Percentiles rank a stretch among this genome's conserved stretches.
These are phyloP conservation scores for Coemansia sp. DNA, from an alignment of 192 early-diverging fungal genomes.

Conservation along the genomic window DNA sequence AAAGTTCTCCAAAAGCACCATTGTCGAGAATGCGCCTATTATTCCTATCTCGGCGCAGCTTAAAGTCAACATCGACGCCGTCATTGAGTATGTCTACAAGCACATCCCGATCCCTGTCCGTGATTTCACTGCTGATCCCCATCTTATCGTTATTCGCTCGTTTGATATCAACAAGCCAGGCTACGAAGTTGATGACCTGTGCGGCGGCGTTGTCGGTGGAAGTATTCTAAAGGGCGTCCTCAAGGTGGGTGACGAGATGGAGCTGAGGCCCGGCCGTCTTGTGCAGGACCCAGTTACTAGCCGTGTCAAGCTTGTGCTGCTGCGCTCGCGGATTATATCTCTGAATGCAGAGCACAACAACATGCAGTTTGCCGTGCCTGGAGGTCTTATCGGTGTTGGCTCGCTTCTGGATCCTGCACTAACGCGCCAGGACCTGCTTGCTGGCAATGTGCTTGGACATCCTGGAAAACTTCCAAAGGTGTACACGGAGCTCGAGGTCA, in stretches of 20 bases:
- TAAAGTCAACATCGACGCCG: slow-evolving; percentile 97
- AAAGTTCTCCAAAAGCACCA: slow-evolving; percentile 90
- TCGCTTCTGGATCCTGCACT: slow-evolving; percentile 94
- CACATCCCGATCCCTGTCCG: slow-evolving; percentile 92
- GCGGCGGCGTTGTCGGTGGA: slow-evolving; percentile 98
- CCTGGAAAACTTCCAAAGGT: slow-evolving; percentile 91
- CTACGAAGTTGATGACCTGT: slow-evolving; percentile 85
- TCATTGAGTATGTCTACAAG: slow-evolving; percentile 97
- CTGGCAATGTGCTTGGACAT: slow-evolving; percentile 91
- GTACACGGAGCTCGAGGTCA: slow-evolving; percentile 94
- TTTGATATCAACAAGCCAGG: slow-evolving; percentile 99
- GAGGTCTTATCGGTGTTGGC: slow-evolving; percentile 98
- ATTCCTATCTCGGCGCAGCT: slow-evolving; percentile 98
- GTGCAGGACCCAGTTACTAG: slow-evolving; percentile 85
- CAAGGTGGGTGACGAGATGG: slow-evolving; percentile 89
- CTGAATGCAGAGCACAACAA: slow-evolving; percentile 87
- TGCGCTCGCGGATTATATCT: slow-evolving; percentile 85
- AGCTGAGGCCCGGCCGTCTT: slow-evolving; percentile 88
- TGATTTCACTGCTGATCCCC: slow-evolving; percentile 88
- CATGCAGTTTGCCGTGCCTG: slow-evolving; percentile 98
- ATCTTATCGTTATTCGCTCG: slow-evolving; percentile 95
- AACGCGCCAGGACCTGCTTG: slow-evolving; percentile 93
- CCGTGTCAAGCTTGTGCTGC: slow-evolving; percentile 78
- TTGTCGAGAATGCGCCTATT: slow-evolving; percentile 92
- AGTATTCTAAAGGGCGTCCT: slow-evolving; percentile 91